A percentile compares a stretch with the other conserved stretches of the same genome.
These are phyloP conservation scores for Mycena sp. DNA, from an alignment of 1,284 basidiomycete genomes.

Conservation along the genomic window DNA sequence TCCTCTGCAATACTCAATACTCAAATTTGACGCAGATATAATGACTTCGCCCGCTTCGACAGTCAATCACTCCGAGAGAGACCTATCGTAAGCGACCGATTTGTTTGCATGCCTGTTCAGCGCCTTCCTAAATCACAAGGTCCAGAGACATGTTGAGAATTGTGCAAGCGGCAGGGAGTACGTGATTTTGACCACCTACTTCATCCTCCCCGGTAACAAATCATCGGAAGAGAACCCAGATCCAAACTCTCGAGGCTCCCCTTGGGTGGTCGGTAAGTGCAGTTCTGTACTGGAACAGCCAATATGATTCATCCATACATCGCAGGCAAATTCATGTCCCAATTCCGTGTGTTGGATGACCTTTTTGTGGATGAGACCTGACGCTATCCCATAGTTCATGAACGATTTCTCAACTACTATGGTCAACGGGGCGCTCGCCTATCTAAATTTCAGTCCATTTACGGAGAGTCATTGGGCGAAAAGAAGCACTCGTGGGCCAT, in stretches of 20 bases:
- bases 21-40: constrained; percentile 29
- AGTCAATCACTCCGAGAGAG: constrained; percentile 26
- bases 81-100: constrained; percentile 18
- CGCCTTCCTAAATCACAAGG: neutral
- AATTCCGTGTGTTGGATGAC: neutral
- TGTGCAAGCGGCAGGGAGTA: neutral
- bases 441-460: constrained; percentile 7
- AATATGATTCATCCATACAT: no score
- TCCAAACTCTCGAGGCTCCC: neutral
- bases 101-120: neutral
- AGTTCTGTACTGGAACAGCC: neutral
- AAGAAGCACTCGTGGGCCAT: constrained; percentile 9
- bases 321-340: constrained; percentile 11
- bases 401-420: constrained; percentile 15
- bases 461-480: neutral
- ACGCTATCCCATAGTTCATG: neutral
- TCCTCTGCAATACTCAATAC: neutral
- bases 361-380: neutral
- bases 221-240: neutral
- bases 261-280: neutral
- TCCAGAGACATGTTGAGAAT: neutral
- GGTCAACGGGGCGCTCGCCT: constrained; percentile 17
- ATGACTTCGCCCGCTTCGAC: constrained; percentile 31
- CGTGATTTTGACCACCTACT: neutral
- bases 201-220: neutral